Base-by-base conservation (phyloP, 306 rosid genomes). In the Hylodesmum podocarpum region DNA sequence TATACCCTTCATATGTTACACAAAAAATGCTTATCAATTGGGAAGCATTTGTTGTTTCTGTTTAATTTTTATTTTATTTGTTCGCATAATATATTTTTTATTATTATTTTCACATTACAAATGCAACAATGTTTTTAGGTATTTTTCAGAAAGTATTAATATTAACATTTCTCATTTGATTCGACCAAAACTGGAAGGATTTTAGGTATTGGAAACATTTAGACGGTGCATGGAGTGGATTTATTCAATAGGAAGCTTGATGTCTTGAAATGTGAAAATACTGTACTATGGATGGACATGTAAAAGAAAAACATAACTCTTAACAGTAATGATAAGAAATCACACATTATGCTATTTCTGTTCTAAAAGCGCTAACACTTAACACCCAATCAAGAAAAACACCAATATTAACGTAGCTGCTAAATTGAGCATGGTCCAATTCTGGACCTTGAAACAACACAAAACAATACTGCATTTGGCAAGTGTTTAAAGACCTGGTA, bases 341-440 rank as follows among this genome's bases (percentile, higher is more conserved):
- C 75, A 76, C 57, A 61, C 51, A 37, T 66, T 62, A 65, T 61
- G 25, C 55, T 24, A 31, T 63, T 65, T 66, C 31, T 10, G n/a
- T 65, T 77, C 34, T 46, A 43, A 63, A 77, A 78, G 27, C 33
- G 51, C 50, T n/a, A 36, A 4, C 8, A 47, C 22, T 47, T 4
- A 49, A 53, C 83, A 57, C 40, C 50, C 53, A 73, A 85, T 80
- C 28, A 78, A 72, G 76, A 65, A 34, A 64, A 78, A 81, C 70
- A 74, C 28, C n/a, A n/a, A n/a, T n/a, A n/a, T n/a, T 57, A 67
- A 27, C 66, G 58, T 55, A 51, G 49, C 78, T 73, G 31, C 77
- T 76, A 49, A 75, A 31, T 78, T 47, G 74, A 77, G 71, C 76
- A 75, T 14, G 25, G 46, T 65, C 85, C 72, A 76, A 61, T 69